A percentile compares a stretch with the other conserved stretches of the same genome.
Evolutionary conservation across 345 rosid species (phyloP).

Genomic region (Trapa bicornis): DNA sequence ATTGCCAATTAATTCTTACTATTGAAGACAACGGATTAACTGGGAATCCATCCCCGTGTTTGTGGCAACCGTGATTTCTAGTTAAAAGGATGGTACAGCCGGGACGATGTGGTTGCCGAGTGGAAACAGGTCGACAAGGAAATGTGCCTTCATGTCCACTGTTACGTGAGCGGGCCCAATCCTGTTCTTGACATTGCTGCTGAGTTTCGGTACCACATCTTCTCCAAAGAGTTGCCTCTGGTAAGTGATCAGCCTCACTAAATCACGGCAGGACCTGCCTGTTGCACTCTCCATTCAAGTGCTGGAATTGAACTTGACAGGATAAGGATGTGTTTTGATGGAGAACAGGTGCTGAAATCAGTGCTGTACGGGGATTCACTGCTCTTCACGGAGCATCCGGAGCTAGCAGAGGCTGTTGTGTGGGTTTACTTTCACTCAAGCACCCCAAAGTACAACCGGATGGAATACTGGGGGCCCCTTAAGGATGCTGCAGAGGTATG

Average conservation of each 20-base stretch:
- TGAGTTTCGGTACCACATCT: slow-evolving; percentile 78
- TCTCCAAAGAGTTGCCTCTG: slow-evolving; percentile 87
- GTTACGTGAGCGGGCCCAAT: slow-evolving; percentile 75
- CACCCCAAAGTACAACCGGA: slow-evolving; percentile 47
- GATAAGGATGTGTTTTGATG: neutral
- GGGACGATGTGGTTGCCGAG: slow-evolving; percentile 89
- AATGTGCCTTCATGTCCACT: slow-evolving; percentile 56
- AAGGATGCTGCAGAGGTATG: slow-evolving; percentile 62
- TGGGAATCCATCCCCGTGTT: neutral
- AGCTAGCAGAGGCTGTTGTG: slow-evolving; percentile 53
- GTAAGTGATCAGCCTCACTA: slow-evolving; percentile 21
- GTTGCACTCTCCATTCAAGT: too few species aligned
- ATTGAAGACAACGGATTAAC: neutral
- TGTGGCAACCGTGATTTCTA: slow-evolving; percentile 11
- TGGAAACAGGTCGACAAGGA: slow-evolving; percentile 67
- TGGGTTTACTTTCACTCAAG: slow-evolving; percentile 84
- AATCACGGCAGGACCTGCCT: neutral
- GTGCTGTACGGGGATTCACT: slow-evolving; percentile 66
- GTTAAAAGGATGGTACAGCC: slow-evolving; percentile 78
- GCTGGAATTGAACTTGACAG: neutral
- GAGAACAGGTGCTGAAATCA: slow-evolving; percentile 59
- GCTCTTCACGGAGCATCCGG: slow-evolving; percentile 56
- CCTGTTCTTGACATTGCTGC: slow-evolving; percentile 60
- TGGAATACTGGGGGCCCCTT: slow-evolving; percentile 82
- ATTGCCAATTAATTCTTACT: too few species aligned